Evolutionary conservation across 2,329 filamentous ascomycete species (phyloP), one percentile per base, ranked within the genome.

Genomic region (Pseudocercospora eumusae): DNA sequence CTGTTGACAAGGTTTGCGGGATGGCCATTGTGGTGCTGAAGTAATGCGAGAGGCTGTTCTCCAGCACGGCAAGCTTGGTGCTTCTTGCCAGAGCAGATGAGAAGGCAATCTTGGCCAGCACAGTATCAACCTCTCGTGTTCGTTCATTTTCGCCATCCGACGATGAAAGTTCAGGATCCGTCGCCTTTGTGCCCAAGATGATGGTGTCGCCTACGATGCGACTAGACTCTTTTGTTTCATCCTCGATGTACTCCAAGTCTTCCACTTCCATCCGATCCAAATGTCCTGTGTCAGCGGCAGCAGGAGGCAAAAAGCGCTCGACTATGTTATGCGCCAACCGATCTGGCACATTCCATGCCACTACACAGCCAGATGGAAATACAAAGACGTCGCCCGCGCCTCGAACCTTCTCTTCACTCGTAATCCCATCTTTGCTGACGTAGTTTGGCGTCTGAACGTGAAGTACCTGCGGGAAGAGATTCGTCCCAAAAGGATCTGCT

Each of bases 31-130:
- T 97, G 56, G 89, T 92, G 70, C 92, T 87, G 70, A 98, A 93
- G 77, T 98, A 98, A 57, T 87, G 85, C 44, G 86, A 87, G 15
- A 98, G 82, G 40, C 91, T 85, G 56, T 86, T 89, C 77, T 99
- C 95, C 21, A 99, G 84, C 2, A 96, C 92, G 40, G 92, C 93
- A 11, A 99, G 84, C 76, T 98, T 98, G 5, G 95, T 97, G 71
- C 90, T 95, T 58, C 95, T 85, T 4, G 95, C 93, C 9, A 99
- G 84, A 1, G 93, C 93, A 0, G 92, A 97, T 0, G 93, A 97
- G 76, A 98, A 98, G 47, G 95, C 95, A 65, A 98, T 93, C 75
- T 98, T 97, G 69, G 93, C 92, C 13, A 97, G 83, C 1, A 93
- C 90, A 0, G 83, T 85, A 68, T 87, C 84, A 31, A 85, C 65